These are phyloP conservation scores for Euphorbia peplus DNA, from an alignment of 345 rosid species.

Conservation along the genomic window DNA sequence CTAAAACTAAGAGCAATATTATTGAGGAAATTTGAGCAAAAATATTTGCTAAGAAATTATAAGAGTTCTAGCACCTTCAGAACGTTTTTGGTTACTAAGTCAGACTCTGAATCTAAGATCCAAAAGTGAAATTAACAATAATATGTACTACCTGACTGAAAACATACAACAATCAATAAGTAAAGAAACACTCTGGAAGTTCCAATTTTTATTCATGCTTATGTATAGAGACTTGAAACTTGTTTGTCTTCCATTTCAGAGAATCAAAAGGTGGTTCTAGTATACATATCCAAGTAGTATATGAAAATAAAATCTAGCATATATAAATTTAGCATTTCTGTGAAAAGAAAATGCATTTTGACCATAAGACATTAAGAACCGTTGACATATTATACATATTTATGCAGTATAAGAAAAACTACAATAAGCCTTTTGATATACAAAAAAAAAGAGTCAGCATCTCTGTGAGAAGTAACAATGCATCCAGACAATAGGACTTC, in stretches of 20 bases:
- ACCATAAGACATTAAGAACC: not conserved
- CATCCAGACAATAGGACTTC: not conserved
- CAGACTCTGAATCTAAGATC: not conserved
- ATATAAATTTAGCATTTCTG: not conserved
- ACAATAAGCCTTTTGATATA: not conserved
- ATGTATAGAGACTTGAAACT: not conserved
- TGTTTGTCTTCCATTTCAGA: not conserved
- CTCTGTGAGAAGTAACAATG: not conserved
- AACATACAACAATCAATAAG: not conserved
- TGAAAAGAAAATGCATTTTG: no score
- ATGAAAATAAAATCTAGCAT: not conserved
- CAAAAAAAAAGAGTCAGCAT: not conserved
- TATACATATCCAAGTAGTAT: not conserved
- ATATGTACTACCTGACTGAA: not conserved
- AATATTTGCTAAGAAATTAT: conserved; percentile 2
- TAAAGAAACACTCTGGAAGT: conserved; percentile 1
- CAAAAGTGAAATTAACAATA: not conserved
- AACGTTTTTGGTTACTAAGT: not conserved
- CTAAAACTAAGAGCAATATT: not conserved
- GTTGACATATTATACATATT: not conserved
- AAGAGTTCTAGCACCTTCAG: not conserved
- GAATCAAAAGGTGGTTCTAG: not conserved
- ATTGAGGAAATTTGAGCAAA: not conserved
- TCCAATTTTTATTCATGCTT: not conserved
- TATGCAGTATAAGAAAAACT: not conserved